These are phyloP conservation scores for Anisodus tanguticus DNA, from an alignment of 257 asterid genomes.

Conservation along the genomic window DNA sequence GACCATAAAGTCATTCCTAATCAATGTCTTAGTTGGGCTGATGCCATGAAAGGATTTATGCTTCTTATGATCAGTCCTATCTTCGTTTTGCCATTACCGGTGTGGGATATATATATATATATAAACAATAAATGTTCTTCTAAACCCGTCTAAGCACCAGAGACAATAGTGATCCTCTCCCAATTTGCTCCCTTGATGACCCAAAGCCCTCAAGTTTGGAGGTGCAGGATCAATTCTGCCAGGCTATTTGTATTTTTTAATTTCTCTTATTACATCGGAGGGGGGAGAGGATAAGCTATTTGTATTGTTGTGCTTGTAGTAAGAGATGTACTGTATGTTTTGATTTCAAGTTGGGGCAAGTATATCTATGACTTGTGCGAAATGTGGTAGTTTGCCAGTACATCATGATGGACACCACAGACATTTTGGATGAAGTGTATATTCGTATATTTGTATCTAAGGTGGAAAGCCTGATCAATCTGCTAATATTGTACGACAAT, in stretches of 20 bases:
- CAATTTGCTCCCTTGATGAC: neutral
- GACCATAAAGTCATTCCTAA: slow-evolving; percentile 16
- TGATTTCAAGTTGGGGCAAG: neutral
- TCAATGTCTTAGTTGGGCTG: neutral
- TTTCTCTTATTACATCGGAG: neutral
- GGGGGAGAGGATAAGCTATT: slow-evolving; percentile 1
- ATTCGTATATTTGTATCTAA: too few species aligned
- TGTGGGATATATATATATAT: neutral
- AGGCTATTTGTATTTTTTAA: neutral
- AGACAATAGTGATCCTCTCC: neutral
- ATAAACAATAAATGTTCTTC: neutral
- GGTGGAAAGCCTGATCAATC: neutral
- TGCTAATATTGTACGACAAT: neutral
- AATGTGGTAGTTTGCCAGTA: neutral
- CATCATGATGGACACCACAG: neutral
- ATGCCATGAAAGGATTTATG: neutral
- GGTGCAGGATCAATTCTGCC: neutral
- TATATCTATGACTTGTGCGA: neutral
- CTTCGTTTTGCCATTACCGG: neutral
- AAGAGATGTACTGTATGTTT: neutral
- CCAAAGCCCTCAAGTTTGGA: slow-evolving; percentile 6
- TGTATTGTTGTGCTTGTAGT: slow-evolving; percentile 10
- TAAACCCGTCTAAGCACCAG: neutral
- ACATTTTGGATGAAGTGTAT: neutral
- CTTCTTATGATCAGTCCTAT: neutral